phyloP scores from a whole-genome alignment of 169 alveolate species.

The Eimeria tenella region DNA sequence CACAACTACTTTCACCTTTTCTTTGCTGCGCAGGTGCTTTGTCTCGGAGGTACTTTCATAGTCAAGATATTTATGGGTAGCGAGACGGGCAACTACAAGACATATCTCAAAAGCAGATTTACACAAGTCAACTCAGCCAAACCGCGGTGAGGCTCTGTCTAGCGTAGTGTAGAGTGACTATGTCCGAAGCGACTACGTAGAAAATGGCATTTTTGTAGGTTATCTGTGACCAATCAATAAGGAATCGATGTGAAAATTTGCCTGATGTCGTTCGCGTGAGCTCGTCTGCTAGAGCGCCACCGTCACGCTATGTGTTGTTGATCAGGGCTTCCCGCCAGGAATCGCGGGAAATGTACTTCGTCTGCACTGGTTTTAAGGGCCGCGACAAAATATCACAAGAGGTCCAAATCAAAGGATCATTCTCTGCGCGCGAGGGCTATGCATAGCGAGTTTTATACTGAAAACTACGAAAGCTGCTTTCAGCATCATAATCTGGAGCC shows the following conservation, averaged over 20 bases:
- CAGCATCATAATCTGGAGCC: too few species aligned
- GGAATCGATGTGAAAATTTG: too few species aligned
- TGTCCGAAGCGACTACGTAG: too few species aligned
- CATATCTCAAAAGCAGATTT: slow-evolving; percentile 77
- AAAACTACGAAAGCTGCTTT: too few species aligned
- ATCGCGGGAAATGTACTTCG: slow-evolving; percentile 81
- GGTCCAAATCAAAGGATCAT: slow-evolving; percentile 79
- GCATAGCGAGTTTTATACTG: background rate
- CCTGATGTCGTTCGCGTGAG: too few species aligned
- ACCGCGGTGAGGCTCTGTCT: slow-evolving; percentile 73
- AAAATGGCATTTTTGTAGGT: too few species aligned
- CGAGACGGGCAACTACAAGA: slow-evolving; percentile 76
- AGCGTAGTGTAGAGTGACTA: too few species aligned
- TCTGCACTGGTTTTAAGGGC: slow-evolving; percentile 78
- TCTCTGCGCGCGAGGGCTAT: slow-evolving; percentile 77
- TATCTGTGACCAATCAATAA: too few species aligned
- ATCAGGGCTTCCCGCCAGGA: slow-evolving; percentile 80
- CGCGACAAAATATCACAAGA: slow-evolving; percentile 73
- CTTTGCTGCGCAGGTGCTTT: slow-evolving; percentile 55
- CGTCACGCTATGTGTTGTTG: background rate
- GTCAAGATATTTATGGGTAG: slow-evolving; percentile 80
- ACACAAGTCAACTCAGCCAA: slow-evolving; percentile 76
- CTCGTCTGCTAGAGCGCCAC: background rate
- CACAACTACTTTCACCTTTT: background rate
- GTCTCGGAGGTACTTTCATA: slow-evolving; percentile 77